Conservation (phyloP, 441 rosid genomes). For the Viola pubescens region DNA sequence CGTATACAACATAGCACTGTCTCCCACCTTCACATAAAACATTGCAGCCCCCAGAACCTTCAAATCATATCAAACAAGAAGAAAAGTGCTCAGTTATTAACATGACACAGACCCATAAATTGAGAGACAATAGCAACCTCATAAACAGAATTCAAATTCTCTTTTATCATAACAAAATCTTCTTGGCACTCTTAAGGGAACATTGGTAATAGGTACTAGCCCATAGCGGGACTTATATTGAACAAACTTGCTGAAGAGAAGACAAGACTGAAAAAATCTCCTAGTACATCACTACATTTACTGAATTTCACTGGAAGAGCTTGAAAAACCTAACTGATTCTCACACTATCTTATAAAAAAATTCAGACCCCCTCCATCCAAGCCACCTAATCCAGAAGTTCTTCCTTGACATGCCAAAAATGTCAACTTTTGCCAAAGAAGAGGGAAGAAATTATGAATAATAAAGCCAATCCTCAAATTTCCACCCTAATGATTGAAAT, state of each 20-base stretch:
- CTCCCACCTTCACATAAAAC: constrained; percentile 94
- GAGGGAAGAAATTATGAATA: constrained; percentile 1
- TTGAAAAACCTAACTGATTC: neutral
- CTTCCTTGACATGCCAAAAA: neutral
- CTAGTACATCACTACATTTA: neutral
- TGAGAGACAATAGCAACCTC: constrained; percentile 1
- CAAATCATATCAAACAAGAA: constrained; percentile 12
- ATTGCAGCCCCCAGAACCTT: constrained; percentile 99
- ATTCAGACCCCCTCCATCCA: neutral
- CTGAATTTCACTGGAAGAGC: no score
- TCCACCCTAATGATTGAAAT: neutral
- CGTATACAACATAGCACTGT: constrained; percentile 79
- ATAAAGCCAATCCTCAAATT: neutral
- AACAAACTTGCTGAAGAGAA: constrained; percentile 1
- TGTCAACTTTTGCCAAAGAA: neutral
- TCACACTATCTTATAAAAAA: neutral
- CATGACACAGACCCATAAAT: neutral
- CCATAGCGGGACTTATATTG: neutral
- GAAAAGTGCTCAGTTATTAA: constrained; percentile 10
- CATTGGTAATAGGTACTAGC: neutral
- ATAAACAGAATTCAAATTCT: neutral
- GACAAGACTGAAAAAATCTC: neutral
- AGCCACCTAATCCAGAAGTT: constrained; percentile 7
- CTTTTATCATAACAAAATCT: neutral
- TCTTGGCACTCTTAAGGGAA: neutral